Percentiles rank a stretch among this genome's conserved stretches.
These are phyloP conservation scores for Candida labiduridarum DNA, from an alignment of 1,139 yeast species.

Conservation along the genomic window DNA sequence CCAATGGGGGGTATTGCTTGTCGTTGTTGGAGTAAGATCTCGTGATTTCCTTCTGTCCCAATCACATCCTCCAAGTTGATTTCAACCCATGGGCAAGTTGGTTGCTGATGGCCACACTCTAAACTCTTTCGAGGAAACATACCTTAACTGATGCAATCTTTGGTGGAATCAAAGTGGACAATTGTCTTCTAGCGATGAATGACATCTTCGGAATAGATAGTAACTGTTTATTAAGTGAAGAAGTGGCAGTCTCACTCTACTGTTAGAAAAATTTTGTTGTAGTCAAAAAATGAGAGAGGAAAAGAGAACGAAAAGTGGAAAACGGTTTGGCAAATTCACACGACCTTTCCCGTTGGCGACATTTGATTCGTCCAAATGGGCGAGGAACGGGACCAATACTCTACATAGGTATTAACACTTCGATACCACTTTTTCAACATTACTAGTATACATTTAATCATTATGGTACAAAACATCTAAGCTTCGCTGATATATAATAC, in stretches of 20 bases:
- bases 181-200: conserved; percentile 85
- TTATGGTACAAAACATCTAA: conserved; percentile 15
- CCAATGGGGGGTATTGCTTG: no score
- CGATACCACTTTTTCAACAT: not conserved
- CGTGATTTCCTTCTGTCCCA: no score
- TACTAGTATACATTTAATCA: conserved; percentile 10
- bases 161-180: conserved; percentile 97
- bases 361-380: conserved; percentile 18
- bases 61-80: no score
- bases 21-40: no score
- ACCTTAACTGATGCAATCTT: conserved; percentile 96
- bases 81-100: no score
- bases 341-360: conserved; percentile 9
- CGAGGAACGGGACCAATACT: not conserved
- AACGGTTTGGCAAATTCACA: conserved; percentile 4
- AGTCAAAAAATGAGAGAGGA: not conserved
- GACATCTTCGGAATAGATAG: conserved; percentile 52
- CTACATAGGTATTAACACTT: not conserved
- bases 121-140: conserved; percentile 36
- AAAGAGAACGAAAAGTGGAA: conserved; percentile 3
- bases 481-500: conserved; percentile 52
- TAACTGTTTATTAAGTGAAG: conserved; percentile 3
- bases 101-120: no score
- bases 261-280: conserved; percentile 6
- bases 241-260: not conserved